These are phyloP conservation scores for Tetrahymena malaccensis DNA, from an alignment of 73 alveolate species.

Conservation along the genomic window DNA sequence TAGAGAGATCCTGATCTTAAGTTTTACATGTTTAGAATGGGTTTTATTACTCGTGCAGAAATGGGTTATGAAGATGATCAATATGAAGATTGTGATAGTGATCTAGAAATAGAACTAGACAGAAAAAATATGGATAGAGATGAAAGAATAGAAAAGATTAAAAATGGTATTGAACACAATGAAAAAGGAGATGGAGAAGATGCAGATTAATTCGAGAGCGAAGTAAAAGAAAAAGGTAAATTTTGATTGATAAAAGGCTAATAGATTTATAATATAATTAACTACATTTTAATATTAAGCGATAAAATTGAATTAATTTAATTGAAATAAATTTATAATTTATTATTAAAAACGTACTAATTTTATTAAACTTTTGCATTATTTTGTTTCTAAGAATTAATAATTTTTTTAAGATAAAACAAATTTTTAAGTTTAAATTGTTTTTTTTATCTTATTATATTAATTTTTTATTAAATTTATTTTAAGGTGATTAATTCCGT, in stretches of 20 bases:
- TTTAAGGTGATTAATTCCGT: neutral
- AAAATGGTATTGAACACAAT: slow-evolving; percentile 37
- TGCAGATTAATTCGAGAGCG: neutral
- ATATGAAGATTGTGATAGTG: slow-evolving; percentile 33
- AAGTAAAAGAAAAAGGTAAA: slow-evolving; percentile 12
- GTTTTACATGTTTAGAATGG: neutral
- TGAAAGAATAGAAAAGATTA: slow-evolving; percentile 41
- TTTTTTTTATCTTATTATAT: too few relatives aligned
- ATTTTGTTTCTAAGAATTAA: neutral
- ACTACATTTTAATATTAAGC: neutral
- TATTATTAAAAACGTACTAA: neutral
- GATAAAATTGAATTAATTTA: too few relatives aligned
- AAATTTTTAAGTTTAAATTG: too few relatives aligned
- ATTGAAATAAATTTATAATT: too few relatives aligned
- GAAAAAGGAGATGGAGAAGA: slow-evolving; percentile 9
- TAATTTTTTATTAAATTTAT: neutral
- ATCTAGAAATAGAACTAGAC: slow-evolving; percentile 35
- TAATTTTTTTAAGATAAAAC: too few relatives aligned
- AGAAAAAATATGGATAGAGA: slow-evolving; percentile 35
- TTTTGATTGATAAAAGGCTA: neutral
- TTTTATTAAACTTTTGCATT: too few relatives aligned
- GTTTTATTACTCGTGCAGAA: slow-evolving; percentile 32
- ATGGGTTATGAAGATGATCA: slow-evolving; percentile 23
- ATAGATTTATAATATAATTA: neutral
- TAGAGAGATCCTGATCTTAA: slow-evolving; percentile 30